phyloP scores from a whole-genome alignment of 202 grass and related monocot genomes.

The Musa balbisiana region DNA sequence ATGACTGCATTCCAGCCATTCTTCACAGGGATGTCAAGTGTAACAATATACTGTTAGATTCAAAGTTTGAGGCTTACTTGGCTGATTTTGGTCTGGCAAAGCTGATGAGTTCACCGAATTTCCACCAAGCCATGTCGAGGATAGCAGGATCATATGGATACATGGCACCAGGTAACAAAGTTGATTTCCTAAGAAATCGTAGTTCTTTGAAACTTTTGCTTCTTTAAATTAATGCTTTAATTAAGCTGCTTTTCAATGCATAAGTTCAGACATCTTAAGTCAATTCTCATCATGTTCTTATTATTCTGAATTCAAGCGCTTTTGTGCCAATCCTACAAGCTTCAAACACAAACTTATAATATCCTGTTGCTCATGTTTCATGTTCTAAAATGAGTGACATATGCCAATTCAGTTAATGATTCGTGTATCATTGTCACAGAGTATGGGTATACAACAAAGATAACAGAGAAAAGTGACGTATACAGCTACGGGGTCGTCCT shows the following conservation, averaged over 20 bases:
- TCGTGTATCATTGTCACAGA: slow-evolving; percentile 32
- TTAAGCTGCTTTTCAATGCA: background rate
- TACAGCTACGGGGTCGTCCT: slow-evolving; percentile 94
- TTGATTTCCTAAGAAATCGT: too few species aligned
- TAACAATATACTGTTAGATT: slow-evolving; percentile 92
- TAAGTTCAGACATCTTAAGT: too few species aligned
- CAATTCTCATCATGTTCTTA: too few species aligned
- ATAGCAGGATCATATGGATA: slow-evolving; percentile 90
- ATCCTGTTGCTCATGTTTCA: too few species aligned
- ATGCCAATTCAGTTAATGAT: background rate
- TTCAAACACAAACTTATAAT: too few species aligned
- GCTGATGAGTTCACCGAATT: slow-evolving; percentile 89
- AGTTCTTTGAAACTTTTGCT: background rate
- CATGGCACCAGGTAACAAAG: slow-evolving; percentile 77
- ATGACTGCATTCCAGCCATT: slow-evolving; percentile 75
- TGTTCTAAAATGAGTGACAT: too few species aligned
- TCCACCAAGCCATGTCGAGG: slow-evolving; percentile 76
- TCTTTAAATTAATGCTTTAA: background rate
- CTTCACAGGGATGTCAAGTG: slow-evolving; percentile 92
- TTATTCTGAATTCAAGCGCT: too few species aligned
- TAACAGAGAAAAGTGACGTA: slow-evolving; percentile 92
- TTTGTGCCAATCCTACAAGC: too few species aligned
- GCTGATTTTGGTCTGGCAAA: slow-evolving; percentile 97
- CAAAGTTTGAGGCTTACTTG: slow-evolving; percentile 73
- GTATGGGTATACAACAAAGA: slow-evolving; percentile 76